phyloP scores from a whole-genome alignment of 306 rosid genomes.

The Cicer yamashitae region DNA sequence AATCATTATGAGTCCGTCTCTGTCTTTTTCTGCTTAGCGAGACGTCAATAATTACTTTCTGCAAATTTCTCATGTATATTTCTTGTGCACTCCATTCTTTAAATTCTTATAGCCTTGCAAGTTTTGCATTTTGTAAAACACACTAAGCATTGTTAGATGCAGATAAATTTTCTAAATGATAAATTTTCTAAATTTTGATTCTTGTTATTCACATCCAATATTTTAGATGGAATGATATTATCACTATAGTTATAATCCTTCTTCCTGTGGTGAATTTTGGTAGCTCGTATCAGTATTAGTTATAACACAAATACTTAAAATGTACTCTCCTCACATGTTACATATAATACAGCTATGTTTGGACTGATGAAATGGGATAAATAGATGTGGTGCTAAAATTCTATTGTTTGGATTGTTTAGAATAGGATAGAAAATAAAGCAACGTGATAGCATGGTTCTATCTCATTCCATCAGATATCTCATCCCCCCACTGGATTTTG shows the following conservation, averaged over 20 bases:
- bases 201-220: background rate
- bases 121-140: constrained; percentile 16
- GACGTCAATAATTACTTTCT: background rate
- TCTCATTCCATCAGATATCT: background rate
- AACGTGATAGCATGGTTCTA: background rate
- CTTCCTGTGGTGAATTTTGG: background rate
- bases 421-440: background rate
- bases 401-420: background rate
- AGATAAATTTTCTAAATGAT: constrained; percentile 1
- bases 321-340: constrained; percentile 11
- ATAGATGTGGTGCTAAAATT: background rate
- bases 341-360: background rate
- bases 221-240: background rate
- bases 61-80: background rate
- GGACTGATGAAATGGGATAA: background rate
- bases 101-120: no score
- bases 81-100: background rate
- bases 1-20: constrained; percentile 15
- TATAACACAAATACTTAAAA: background rate
- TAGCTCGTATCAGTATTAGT: background rate
- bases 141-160: constrained; percentile 27
- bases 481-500: background rate
- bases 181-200: constrained; percentile 5
- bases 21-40: constrained; percentile 19
- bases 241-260: background rate